A percentile compares a stretch with the other conserved stretches of the same genome.
These are phyloP conservation scores for Ganoderma multipileum DNA, from an alignment of 1,284 basidiomycete genomes.

Conservation along the genomic window DNA sequence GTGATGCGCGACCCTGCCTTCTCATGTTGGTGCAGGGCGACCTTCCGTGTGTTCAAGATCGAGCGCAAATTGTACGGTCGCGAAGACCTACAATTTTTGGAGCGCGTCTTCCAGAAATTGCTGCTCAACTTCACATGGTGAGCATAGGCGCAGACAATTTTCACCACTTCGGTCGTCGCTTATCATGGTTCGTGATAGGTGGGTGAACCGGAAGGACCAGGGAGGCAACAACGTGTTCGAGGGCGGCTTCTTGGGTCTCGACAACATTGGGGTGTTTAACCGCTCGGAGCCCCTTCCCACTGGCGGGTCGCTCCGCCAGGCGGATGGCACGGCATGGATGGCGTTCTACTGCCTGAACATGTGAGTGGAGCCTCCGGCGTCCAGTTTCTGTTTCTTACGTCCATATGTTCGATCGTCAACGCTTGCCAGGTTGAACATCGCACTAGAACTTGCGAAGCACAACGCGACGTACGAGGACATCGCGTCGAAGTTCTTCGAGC, in stretches of 20 bases:
- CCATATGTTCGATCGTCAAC: neutral
- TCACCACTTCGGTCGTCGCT: neutral
- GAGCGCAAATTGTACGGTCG: conserved; percentile 93
- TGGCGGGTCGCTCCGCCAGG: conserved; percentile 91
- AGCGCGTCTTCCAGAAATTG: conserved; percentile 98
- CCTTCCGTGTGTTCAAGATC: conserved; percentile 97
- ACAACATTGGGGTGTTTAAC: conserved; percentile 99
- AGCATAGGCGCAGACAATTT: conserved; percentile 39
- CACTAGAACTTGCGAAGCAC: conserved; percentile 96
- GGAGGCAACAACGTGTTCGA: conserved; percentile 97
- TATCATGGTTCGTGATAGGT: conserved; percentile 54
- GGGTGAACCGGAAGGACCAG: conserved; percentile 98
- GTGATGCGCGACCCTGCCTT: neutral
- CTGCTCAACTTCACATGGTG: conserved; percentile 97
- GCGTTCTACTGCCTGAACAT: conserved; percentile 98
- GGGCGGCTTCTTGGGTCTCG: conserved; percentile 96
- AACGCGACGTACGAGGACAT: conserved; percentile 99
- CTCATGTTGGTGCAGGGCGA: conserved; percentile 64
- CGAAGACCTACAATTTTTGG: conserved; percentile 92
- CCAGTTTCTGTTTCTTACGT: conserved; percentile 2
- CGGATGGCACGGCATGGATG: conserved; percentile 99
- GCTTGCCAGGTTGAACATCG: conserved; percentile 85
- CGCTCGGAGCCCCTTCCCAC: conserved; percentile 96
- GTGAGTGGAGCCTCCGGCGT: conserved; percentile 45
- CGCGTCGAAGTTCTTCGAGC: conserved; percentile 98